A percentile compares a stretch with the other conserved stretches of the same genome.
Evolutionary conservation across 1,284 basidiomycete species (phyloP).

Genomic region (Pseudozyma tsukubaensis): DNA sequence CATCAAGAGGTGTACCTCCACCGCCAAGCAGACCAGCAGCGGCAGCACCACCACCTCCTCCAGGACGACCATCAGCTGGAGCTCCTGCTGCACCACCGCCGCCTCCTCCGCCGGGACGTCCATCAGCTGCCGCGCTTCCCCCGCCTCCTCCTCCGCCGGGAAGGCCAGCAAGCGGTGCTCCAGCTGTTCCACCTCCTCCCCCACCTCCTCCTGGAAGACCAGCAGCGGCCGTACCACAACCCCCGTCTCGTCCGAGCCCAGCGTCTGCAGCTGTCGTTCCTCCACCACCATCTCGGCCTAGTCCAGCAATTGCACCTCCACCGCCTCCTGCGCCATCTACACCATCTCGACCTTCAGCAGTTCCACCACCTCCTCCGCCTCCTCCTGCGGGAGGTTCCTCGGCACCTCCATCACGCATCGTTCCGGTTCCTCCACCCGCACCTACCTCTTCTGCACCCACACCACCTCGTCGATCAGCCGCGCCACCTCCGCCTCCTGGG

Average conservation of each 20-base stretch:
- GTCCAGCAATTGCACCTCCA: slow-evolving; percentile 15
- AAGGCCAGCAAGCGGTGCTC: slow-evolving; percentile 7
- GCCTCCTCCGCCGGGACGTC: slow-evolving; percentile 38
- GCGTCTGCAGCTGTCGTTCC: slow-evolving; percentile 15
- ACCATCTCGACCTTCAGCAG: slow-evolving; percentile 26
- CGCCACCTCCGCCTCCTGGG: slow-evolving; percentile 79
- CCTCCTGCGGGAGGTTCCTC: slow-evolving; percentile 11
- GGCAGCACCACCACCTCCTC: slow-evolving; percentile 38
- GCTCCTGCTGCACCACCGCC: slow-evolving; percentile 29
- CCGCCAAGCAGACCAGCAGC: slow-evolving; percentile 41
- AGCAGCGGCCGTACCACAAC: slow-evolving; percentile 10
- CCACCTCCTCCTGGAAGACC: slow-evolving; percentile 32
- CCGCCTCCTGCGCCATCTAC: slow-evolving; percentile 13
- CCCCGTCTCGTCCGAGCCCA: slow-evolving; percentile 19
- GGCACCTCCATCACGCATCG: slow-evolving; percentile 22
- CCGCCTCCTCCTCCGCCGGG: slow-evolving; percentile 26
- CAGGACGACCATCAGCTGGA: slow-evolving; percentile 15
- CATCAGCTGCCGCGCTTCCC: slow-evolving; percentile 24
- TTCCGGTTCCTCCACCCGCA: slow-evolving; percentile 30
- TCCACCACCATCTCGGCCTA: slow-evolving; percentile 21
- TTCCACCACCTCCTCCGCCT: slow-evolving; percentile 7
- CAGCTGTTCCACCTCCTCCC: slow-evolving; percentile 24
- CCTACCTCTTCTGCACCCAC: slow-evolving; percentile 27
- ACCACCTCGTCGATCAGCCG: slow-evolving; percentile 80
- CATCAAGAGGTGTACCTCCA: slow-evolving; percentile 42